Conservation (phyloP, 768 basidiomycete species). For the Amanita rimosa region DNA sequence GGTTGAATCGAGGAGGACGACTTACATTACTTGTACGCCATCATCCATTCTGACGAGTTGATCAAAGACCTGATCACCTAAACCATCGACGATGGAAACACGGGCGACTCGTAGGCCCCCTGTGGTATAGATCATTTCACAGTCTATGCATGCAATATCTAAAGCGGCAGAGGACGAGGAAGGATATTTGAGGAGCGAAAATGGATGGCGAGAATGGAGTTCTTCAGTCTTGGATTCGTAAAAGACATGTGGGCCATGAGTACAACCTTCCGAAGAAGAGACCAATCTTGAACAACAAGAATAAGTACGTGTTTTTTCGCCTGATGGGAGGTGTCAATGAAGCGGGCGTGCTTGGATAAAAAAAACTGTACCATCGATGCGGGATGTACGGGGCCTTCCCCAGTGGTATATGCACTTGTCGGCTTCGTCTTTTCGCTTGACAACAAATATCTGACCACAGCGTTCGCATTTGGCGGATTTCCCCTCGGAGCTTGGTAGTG, state of each 20-base stretch:
- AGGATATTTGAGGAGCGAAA: constrained; percentile 34
- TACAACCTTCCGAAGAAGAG: constrained; percentile 55
- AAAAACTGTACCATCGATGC: constrained; percentile 43
- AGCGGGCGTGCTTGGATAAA: neutral
- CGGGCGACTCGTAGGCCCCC: constrained; percentile 87
- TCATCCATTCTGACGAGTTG: constrained; percentile 74
- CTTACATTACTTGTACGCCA: constrained; percentile 67
- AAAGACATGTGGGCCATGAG: constrained; percentile 82
- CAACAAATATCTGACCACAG: constrained; percentile 59
- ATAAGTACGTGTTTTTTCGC: constrained; percentile 57
- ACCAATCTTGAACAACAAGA: constrained; percentile 69
- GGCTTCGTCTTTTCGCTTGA: constrained; percentile 45
- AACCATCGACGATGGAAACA: constrained; percentile 78
- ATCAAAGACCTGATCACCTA: constrained; percentile 70
- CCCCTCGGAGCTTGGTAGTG: constrained; percentile 49
- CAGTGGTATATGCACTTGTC: constrained; percentile 73
- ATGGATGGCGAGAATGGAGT: constrained; percentile 68
- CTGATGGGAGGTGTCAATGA: constrained; percentile 22
- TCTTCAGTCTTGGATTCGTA: constrained; percentile 57
- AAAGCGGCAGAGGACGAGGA: constrained; percentile 24
- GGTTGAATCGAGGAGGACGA: constrained; percentile 5
- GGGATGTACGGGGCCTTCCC: constrained; percentile 56
- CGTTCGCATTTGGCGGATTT: constrained; percentile 65
- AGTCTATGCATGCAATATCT: constrained; percentile 85
- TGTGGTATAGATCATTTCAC: constrained; percentile 95